Evolutionary conservation across 108 stramenopile genomes (phyloP), one percentile per base, ranked within the genome.

Genomic region (Skeletonema tropicum): DNA sequence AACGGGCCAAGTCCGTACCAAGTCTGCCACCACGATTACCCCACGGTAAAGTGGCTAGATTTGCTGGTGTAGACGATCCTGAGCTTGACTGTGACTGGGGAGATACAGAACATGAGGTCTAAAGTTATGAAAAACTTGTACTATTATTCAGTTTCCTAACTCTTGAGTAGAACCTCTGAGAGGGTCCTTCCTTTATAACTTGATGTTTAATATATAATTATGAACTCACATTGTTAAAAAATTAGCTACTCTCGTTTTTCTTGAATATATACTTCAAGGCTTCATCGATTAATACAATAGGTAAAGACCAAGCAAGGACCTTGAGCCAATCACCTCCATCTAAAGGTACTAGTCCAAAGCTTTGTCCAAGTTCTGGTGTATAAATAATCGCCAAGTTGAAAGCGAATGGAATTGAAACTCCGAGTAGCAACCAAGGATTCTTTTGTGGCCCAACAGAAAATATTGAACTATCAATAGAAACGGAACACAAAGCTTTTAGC

Each of bases 261-360:
- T 55, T 55, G 23, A 55, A 55, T 3, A n/a, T 6, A 64, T 31
- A 64, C 52, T 98, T 98, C 58, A 96, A 71, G 1, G 91, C 60
- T 73, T 98, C 97, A 19, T 98, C 97, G 0, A 98, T 88, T 0
- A 98, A 30, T 3, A 98, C 57, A 64, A 98, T 97, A 6, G 97
- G 97, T 19, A 74, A 23, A 10, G 97, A 90, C 87, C 93, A 98
- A 10, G 74, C 35, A 42, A 91, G 19, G 1, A 97, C 94, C 2
- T 86, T 82, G 8, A 76, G 66, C 97, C 97, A 98, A 55, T 98
- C 85, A 6, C 84, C 80, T 52, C 64, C 23, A 11, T 87, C 70
- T 42, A 97, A 66, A 21, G 96, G 92, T 10, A 92, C 90, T 76
- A 97, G 79, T 32, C 94, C 94, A 71, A 98, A 95, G 55, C 89